Conservation (phyloP, 129 eudicot species). For the Arctium lappa region DNA sequence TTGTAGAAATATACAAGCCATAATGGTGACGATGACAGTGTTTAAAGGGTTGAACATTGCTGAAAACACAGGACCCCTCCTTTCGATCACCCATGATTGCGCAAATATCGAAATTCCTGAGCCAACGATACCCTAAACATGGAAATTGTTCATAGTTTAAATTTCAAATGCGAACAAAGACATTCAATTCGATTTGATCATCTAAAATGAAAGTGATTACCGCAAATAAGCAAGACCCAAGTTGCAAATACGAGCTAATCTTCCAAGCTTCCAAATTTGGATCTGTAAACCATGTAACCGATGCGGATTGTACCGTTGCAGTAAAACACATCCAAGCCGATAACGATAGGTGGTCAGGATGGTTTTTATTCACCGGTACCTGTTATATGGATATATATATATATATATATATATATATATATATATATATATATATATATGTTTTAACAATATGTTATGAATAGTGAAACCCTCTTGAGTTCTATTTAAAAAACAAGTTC, state of each 20-base stretch:
- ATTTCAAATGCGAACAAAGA: not conserved
- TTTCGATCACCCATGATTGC: slow-evolving; percentile 81
- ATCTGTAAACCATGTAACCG: slow-evolving; percentile 45
- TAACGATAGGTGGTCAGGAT: slow-evolving; percentile 68
- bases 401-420: not conserved
- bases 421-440: not conserved
- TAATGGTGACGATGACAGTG: slow-evolving; percentile 66
- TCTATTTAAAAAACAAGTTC: not conserved
- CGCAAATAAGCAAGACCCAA: slow-evolving; percentile 50
- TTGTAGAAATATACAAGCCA: slow-evolving; percentile 52
- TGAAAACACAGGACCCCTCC: slow-evolving; percentile 76
- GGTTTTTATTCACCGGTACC: slow-evolving; percentile 53
- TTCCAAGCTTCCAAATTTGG: slow-evolving; percentile 59
- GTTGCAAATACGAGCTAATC: slow-evolving; percentile 47
- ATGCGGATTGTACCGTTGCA: slow-evolving; percentile 61
- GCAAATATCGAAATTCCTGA: slow-evolving; percentile 72
- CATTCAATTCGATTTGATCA: not conserved
- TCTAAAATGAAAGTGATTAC: slow-evolving; percentile 33
- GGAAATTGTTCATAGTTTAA: not conserved
- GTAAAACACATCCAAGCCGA: slow-evolving; percentile 81
- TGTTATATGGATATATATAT: slow-evolving; percentile 15
- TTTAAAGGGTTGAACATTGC: slow-evolving; percentile 82
- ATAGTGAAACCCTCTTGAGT: not conserved
- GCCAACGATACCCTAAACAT: slow-evolving; percentile 51
- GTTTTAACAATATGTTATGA: not conserved